Base-by-base conservation (phyloP, 768 basidiomycete species). In the Mycena alexandri region DNA sequence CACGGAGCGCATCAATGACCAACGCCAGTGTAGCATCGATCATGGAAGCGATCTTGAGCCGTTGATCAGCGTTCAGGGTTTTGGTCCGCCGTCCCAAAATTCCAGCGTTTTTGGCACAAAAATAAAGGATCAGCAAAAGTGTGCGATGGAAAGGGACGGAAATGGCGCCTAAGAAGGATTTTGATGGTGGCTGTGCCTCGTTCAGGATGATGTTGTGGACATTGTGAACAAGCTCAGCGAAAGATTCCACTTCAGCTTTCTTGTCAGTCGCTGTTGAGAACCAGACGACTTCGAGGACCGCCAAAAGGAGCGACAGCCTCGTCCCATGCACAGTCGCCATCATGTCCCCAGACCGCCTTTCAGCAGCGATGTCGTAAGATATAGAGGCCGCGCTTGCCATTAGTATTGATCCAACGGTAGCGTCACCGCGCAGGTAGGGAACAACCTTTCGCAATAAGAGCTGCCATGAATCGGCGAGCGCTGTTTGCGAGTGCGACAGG, bases 281-380 rank as follows among this genome's bases (percentile, higher is more conserved):
- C 89, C 94, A 93, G 0, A 87, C 88, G 5, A 92, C 84, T 71
- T 98, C 93, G n/a, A 95, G 81, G 55, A 96, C 76, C 0, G 90
- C 86, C 24, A 95, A 83, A 2, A 98, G 82, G 2, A 97, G 82
- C 5, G 87, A 85, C 24, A 98, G 79, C 36, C 94, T 85, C 24
- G 91, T 87, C 2, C 87, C 86, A 69, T 98, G 95, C 17, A 96
- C 89, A 1, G 87, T 86, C 0, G 91, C 84, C 89, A 96, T 93
- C 86, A 96, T 92, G 64, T 95, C 91, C 0, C 96, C 96, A 6
- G 81, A 83, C 38, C 94, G 86, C 43, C 78, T 83, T 78, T 96
- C 96, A 21, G 76, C 76, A 0, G 92, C 86, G 33, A 95, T 86
- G 50, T 85, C 86, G 24, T 81, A 86, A 5, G 93, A 93, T 11